These are phyloP conservation scores for Multifurca ochricompacta DNA, from an alignment of 768 basidiomycete genomes.

Conservation along the genomic window DNA sequence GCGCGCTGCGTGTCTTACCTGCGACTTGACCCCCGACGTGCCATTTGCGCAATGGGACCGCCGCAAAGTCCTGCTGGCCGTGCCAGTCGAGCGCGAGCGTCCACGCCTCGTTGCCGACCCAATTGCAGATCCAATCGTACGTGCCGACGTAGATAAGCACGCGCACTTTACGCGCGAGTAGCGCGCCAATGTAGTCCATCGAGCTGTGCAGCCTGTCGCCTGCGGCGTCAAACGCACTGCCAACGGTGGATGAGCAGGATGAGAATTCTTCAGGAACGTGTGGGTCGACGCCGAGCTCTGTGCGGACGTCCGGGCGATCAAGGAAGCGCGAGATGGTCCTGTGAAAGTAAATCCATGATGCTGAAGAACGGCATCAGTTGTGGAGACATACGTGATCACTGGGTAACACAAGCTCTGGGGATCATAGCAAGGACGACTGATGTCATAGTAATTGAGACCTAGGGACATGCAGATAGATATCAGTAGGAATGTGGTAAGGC, in stretches of 20 bases:
- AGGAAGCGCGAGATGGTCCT: conserved; percentile 59
- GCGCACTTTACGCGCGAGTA: conserved; percentile 47
- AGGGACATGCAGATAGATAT: conserved; percentile 22
- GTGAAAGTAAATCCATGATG: not conserved
- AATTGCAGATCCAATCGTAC: conserved; percentile 53
- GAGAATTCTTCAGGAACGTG: conserved; percentile 34
- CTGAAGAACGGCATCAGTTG: not conserved
- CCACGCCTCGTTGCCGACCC: conserved; percentile 59
- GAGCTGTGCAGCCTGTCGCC: conserved; percentile 34
- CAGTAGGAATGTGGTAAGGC: conserved; percentile 4
- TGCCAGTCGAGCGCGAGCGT: conserved; percentile 53
- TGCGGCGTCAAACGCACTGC: conserved; percentile 36
- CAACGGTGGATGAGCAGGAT: conserved; percentile 37
- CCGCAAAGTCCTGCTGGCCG: conserved; percentile 40
- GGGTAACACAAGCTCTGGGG: conserved; percentile 52
- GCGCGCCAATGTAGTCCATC: conserved; percentile 38
- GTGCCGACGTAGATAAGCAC: conserved; percentile 49
- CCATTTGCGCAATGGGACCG: conserved; percentile 44
- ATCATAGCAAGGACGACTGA: conserved; percentile 53
- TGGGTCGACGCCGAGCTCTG: conserved; percentile 55
- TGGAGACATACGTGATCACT: conserved; percentile 33
- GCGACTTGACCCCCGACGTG: conserved; percentile 42
- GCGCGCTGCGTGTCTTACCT: conserved; percentile 46
- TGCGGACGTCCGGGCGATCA: conserved; percentile 45
- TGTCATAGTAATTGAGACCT: conserved; percentile 55